These are phyloP conservation scores for Zygoascus tannicola DNA, from an alignment of 805 yeast genomes.

Conservation along the genomic window DNA sequence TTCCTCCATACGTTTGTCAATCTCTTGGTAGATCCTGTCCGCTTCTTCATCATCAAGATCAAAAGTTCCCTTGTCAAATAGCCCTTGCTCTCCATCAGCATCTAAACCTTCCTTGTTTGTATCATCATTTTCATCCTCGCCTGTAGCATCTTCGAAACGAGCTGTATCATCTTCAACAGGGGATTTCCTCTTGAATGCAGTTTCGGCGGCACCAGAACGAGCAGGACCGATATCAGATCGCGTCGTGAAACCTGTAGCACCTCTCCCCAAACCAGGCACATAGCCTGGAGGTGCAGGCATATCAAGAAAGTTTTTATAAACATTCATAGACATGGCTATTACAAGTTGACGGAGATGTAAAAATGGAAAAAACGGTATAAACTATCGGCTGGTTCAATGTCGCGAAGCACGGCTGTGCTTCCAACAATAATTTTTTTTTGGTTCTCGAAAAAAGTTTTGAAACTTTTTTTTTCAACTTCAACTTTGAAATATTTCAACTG, in stretches of 20 bases:
- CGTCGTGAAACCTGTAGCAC: conserved; percentile 89
- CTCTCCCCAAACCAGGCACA: conserved; percentile 88
- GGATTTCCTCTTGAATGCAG: conserved; percentile 22
- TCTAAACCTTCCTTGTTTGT: conserved; percentile 27
- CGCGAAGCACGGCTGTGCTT: too few relatives aligned
- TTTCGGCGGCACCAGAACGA: conserved; percentile 31
- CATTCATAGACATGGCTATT: not conserved
- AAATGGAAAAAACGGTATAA: too few relatives aligned
- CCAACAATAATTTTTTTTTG: too few relatives aligned
- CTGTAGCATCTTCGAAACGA: conserved; percentile 13
- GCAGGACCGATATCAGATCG: conserved; percentile 63
- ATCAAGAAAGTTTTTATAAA: conserved; percentile 46
- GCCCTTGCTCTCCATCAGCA: conserved; percentile 29
- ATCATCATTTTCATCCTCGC: conserved; percentile 18
- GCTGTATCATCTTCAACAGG: conserved; percentile 12
- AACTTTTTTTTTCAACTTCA: not conserved
- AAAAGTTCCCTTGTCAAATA: conserved; percentile 20
- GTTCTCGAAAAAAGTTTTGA: conserved; percentile 1
- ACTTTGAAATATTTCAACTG: not conserved
- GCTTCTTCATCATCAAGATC: conserved; percentile 70
- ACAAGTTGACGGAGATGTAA: too few relatives aligned
- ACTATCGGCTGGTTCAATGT: too few relatives aligned
- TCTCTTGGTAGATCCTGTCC: conserved; percentile 51
- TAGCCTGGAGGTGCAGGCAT: conserved; percentile 86
- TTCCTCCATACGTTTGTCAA: conserved; percentile 46